Conservation (phyloP, 2,329 filamentous ascomycete genomes). For the Fusarium incarnatum region DNA sequence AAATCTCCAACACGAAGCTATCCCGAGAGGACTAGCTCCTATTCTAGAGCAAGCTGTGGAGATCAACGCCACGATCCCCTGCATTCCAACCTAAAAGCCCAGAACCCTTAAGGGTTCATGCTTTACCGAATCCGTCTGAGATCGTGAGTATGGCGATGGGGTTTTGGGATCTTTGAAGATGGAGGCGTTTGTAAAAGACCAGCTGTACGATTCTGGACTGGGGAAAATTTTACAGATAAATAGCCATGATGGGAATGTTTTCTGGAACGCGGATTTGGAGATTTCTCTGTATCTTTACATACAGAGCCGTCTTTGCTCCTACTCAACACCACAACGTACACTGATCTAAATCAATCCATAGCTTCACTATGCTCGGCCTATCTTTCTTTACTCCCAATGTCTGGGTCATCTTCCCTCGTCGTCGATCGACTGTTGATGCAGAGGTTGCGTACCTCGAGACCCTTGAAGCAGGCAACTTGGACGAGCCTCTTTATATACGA, state of each 20-base stretch:
- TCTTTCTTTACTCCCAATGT: slow-evolving; percentile 37
- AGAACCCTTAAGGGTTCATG: slow-evolving; percentile 18
- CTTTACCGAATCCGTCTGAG: slow-evolving; percentile 26
- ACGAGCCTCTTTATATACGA: slow-evolving; percentile 30
- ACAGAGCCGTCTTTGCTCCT: background rate
- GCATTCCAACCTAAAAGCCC: slow-evolving; percentile 26
- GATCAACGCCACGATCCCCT: slow-evolving; percentile 29
- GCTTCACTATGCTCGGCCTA: slow-evolving; percentile 38
- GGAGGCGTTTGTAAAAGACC: background rate
- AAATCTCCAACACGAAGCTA: background rate
- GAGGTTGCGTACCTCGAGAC: slow-evolving; percentile 24
- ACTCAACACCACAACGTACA: background rate
- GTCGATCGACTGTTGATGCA: slow-evolving; percentile 28
- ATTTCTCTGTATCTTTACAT: slow-evolving; percentile 1
- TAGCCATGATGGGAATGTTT: background rate
- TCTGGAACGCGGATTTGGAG: background rate
- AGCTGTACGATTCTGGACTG: background rate
- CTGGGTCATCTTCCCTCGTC: slow-evolving; percentile 32
- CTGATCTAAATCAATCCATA: background rate
- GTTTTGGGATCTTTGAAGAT: slow-evolving; percentile 18
- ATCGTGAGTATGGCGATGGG: slow-evolving; percentile 11
- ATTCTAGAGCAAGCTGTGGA: background rate
- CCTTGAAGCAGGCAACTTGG: slow-evolving; percentile 35
- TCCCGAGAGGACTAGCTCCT: slow-evolving; percentile 1
- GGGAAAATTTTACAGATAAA: background rate